Conservation (phyloP, 2,329 filamentous ascomycete genomes). For the Penicillium hesseltinei region DNA sequence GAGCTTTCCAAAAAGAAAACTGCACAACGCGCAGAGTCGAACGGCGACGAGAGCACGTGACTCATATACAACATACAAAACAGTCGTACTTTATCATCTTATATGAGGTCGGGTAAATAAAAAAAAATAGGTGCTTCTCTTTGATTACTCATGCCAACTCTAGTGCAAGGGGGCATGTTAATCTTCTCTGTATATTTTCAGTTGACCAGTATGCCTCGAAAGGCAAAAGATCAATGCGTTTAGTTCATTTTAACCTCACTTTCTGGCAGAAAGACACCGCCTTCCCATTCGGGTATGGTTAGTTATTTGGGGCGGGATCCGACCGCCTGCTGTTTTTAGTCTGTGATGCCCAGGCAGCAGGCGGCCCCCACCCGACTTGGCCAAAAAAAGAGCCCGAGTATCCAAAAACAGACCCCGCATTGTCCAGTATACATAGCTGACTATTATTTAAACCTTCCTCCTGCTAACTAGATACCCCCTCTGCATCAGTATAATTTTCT, state of each 20-base stretch:
- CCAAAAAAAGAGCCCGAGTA: too few species aligned
- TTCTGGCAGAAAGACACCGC: background rate
- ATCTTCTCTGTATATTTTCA: slow-evolving; percentile 73
- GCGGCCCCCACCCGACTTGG: too few species aligned
- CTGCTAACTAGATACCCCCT: background rate
- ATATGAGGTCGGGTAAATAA: background rate
- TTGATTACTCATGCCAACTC: slow-evolving; percentile 86
- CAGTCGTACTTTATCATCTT: background rate
- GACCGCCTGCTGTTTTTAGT: too few species aligned
- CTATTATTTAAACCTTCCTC: background rate
- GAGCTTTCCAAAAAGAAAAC: too few species aligned
- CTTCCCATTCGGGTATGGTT: background rate
- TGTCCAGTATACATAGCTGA: background rate
- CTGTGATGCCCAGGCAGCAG: too few species aligned
- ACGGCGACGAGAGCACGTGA: background rate
- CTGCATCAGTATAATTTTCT: background rate
- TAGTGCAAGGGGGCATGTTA: slow-evolving; percentile 84
- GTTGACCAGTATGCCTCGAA: slow-evolving; percentile 59
- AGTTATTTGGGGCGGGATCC: too few species aligned
- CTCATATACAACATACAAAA: background rate
- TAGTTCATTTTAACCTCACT: slow-evolving; percentile 21
- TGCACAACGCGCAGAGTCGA: too few species aligned
- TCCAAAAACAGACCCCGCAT: too few species aligned
- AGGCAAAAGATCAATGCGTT: slow-evolving; percentile 22
- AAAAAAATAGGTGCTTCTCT: slow-evolving; percentile 73